Evolutionary conservation across 2,329 filamentous ascomycete genomes (phyloP).

Genomic region (Claviceps purpurea): DNA sequence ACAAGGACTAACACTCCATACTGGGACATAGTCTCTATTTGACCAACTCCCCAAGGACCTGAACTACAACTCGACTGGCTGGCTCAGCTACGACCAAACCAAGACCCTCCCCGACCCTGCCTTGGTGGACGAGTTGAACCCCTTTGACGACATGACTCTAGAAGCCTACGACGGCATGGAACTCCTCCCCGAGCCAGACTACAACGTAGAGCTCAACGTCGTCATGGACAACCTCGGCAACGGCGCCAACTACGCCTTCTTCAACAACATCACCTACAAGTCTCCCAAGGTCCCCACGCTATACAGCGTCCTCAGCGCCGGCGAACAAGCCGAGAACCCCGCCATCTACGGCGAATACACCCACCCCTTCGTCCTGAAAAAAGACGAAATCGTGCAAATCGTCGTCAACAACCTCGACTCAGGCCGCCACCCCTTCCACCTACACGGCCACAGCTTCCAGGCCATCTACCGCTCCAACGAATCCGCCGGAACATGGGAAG

Average conservation of each 20-base stretch:
- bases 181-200: slow-evolving; percentile 47
- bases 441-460: slow-evolving; percentile 69
- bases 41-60: slow-evolving; percentile 51
- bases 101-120: slow-evolving; percentile 36
- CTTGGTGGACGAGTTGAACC: slow-evolving; percentile 45
- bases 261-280: slow-evolving; percentile 68
- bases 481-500: slow-evolving; percentile 41
- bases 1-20: neutral
- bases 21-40: slow-evolving; percentile 44
- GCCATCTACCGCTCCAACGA: slow-evolving; percentile 47
- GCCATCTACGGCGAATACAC: slow-evolving; percentile 53
- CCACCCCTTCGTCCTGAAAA: slow-evolving; percentile 53
- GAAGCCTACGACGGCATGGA: slow-evolving; percentile 53
- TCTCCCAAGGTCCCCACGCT: slow-evolving; percentile 64
- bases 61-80: slow-evolving; percentile 56
- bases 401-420: slow-evolving; percentile 64
- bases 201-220: slow-evolving; percentile 48
- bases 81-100: slow-evolving; percentile 42
- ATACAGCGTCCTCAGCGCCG: slow-evolving; percentile 58
- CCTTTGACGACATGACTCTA: slow-evolving; percentile 62
- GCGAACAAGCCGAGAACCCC: slow-evolving; percentile 43
- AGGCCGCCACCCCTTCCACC: slow-evolving; percentile 61
- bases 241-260: slow-evolving; percentile 48
- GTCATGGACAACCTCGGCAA: slow-evolving; percentile 49
- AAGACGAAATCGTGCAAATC: slow-evolving; percentile 57